Evolutionary conservation across 768 basidiomycete species (phyloP).

Genomic region (Nidularia pulvinata): DNA sequence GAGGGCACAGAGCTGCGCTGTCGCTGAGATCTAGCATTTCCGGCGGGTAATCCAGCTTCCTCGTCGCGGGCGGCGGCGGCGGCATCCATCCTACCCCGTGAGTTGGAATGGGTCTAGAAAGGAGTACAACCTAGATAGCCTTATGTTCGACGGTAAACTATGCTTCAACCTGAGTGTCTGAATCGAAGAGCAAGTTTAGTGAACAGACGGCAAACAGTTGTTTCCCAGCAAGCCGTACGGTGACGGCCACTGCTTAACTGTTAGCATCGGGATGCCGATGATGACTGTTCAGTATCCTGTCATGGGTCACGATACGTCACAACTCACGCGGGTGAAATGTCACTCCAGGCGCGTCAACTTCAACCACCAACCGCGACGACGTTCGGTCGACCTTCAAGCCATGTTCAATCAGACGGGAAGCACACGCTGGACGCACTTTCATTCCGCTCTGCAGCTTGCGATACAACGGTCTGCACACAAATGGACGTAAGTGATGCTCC

Average conservation of each 20-base stretch:
- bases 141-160: too few species aligned
- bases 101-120: too few species aligned
- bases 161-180: too few species aligned
- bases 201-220: too few species aligned
- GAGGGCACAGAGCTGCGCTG: slow-evolving; percentile 67
- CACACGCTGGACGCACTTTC: slow-evolving; percentile 56
- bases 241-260: too few species aligned
- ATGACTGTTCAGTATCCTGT: too few species aligned
- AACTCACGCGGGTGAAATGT: slow-evolving; percentile 1
- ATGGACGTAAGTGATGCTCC: slow-evolving; percentile 46
- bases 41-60: slow-evolving; percentile 31
- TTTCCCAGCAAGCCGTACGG: too few species aligned
- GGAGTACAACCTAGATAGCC: too few species aligned
- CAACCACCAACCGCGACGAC: neutral
- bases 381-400: neutral
- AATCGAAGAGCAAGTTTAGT: too few species aligned
- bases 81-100: slow-evolving; percentile 16
- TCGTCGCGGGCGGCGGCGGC: slow-evolving; percentile 21
- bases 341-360: neutral
- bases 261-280: too few species aligned
- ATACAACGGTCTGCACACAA: slow-evolving; percentile 55
- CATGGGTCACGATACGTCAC: neutral
- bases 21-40: slow-evolving; percentile 18
- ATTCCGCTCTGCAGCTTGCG: slow-evolving; percentile 55
- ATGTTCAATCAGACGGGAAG: slow-evolving; percentile 50